These are phyloP conservation scores for Kuraishia ogatae DNA, from an alignment of 805 yeast genomes.

Conservation along the genomic window DNA sequence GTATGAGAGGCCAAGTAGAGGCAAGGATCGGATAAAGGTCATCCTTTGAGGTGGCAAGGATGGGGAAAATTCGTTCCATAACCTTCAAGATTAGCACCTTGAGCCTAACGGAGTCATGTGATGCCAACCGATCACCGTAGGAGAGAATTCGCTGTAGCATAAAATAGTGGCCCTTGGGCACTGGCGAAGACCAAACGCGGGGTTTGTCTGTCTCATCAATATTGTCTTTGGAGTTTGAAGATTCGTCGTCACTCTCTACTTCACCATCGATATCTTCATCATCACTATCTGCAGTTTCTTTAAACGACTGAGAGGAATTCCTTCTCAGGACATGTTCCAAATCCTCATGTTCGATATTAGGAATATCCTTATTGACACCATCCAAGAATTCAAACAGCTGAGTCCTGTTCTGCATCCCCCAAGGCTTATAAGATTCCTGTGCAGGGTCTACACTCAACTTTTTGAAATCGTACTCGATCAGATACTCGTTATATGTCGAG, in stretches of 20 bases:
- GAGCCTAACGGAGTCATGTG: slow-evolving; percentile 55
- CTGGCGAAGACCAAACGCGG: slow-evolving; percentile 56
- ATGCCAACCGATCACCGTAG: slow-evolving; percentile 60
- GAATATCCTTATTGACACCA: slow-evolving; percentile 19
- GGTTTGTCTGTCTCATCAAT: slow-evolving; percentile 11
- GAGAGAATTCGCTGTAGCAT: slow-evolving; percentile 51
- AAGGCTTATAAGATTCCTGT: slow-evolving; percentile 32
- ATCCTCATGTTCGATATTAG: slow-evolving; percentile 8
- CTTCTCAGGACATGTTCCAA: slow-evolving; percentile 13
- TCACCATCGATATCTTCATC: slow-evolving; percentile 24
- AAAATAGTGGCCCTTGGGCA: slow-evolving; percentile 53
- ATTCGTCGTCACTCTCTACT: slow-evolving; percentile 6
- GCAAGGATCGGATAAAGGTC: slow-evolving; percentile 42
- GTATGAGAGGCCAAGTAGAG: slow-evolving; percentile 41
- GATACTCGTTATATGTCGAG: slow-evolving; percentile 32
- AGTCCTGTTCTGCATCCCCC: slow-evolving; percentile 45
- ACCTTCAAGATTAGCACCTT: slow-evolving; percentile 49
- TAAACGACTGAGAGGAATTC: slow-evolving; percentile 14
- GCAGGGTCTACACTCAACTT: slow-evolving; percentile 7
- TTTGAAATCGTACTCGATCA: slow-evolving; percentile 19
- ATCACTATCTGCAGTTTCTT: slow-evolving; percentile 24
- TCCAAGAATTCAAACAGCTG: slow-evolving; percentile 38
- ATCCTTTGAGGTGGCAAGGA: slow-evolving; percentile 40
- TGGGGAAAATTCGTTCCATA: slow-evolving; percentile 33
- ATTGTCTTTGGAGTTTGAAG: slow-evolving; percentile 11